A percentile compares a stretch with the other conserved stretches of the same genome.
These are phyloP conservation scores for Cystobasidium tubakii DNA, from an alignment of 768 basidiomycete species.

Conservation along the genomic window DNA sequence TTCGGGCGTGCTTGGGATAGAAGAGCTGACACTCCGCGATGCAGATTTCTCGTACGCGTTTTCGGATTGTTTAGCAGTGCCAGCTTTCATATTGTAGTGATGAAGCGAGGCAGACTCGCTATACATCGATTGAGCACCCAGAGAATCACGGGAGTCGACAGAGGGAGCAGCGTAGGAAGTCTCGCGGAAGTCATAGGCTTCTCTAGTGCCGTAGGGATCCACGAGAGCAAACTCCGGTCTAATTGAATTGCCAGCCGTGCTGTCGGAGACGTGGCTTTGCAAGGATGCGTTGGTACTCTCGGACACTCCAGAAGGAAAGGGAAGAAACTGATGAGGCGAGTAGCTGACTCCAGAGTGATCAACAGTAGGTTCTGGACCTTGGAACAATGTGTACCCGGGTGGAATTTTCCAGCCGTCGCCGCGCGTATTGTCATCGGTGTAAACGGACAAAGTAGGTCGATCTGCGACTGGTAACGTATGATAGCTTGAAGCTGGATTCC, in stretches of 20 bases:
- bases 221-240: too few relatives aligned
- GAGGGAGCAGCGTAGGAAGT: too few relatives aligned
- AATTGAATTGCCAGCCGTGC: too few relatives aligned
- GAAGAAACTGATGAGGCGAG: neutral
- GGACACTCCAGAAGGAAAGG: neutral
- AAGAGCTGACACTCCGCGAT: neutral
- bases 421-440: conserved; percentile 25
- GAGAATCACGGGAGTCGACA: too few relatives aligned
- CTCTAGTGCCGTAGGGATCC: too few relatives aligned
- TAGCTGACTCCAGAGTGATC: neutral
- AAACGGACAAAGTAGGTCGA: conserved; percentile 17
- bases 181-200: too few relatives aligned
- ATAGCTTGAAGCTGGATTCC: neutral
- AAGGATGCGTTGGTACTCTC: too few relatives aligned
- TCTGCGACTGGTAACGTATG: neutral
- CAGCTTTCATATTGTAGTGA: too few relatives aligned
- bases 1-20: neutral
- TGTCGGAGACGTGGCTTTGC: too few relatives aligned
- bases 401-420: neutral
- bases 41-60: neutral
- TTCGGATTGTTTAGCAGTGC: neutral
- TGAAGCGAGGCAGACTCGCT: too few relatives aligned
- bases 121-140: too few relatives aligned
- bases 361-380: too few relatives aligned
- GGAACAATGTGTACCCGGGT: neutral